Evolutionary conservation across 1,284 basidiomycete genomes (phyloP).

Genomic region (Uromyces viciae-fabae): DNA sequence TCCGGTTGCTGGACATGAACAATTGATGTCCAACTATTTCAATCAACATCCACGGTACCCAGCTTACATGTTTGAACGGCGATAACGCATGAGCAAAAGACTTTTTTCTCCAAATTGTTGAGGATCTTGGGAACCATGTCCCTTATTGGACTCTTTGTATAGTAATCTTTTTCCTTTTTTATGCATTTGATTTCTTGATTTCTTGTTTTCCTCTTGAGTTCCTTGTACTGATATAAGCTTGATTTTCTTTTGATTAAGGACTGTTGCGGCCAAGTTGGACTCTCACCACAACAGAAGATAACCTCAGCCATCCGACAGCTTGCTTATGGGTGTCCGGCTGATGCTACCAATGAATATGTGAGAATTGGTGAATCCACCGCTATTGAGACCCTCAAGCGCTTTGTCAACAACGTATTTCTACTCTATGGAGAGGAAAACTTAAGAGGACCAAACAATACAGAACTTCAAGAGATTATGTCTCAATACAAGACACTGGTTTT

Average conservation of each 20-base stretch:
- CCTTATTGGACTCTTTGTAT: background rate
- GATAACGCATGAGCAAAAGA: background rate
- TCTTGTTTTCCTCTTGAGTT: background rate
- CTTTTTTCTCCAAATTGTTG: background rate
- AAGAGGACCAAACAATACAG: background rate
- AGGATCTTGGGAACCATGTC: background rate
- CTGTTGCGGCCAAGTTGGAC: background rate
- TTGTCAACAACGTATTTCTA: background rate
- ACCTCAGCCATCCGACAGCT: background rate
- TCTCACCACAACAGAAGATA: background rate
- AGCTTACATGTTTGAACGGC: background rate
- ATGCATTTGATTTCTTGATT: background rate
- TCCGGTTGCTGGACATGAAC: background rate
- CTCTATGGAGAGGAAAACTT: background rate
- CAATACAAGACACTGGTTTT: background rate
- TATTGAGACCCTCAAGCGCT: background rate
- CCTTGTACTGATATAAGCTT: background rate
- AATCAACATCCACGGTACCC: background rate
- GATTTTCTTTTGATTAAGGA: background rate
- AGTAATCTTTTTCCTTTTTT: background rate
- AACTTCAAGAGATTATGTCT: background rate
- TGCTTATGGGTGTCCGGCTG: background rate
- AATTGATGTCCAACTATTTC: background rate
- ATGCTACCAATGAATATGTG: background rate
- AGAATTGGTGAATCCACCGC: background rate